Conservation (phyloP, 2,329 filamentous ascomycete genomes). For the Fusarium nematophilum region DNA sequence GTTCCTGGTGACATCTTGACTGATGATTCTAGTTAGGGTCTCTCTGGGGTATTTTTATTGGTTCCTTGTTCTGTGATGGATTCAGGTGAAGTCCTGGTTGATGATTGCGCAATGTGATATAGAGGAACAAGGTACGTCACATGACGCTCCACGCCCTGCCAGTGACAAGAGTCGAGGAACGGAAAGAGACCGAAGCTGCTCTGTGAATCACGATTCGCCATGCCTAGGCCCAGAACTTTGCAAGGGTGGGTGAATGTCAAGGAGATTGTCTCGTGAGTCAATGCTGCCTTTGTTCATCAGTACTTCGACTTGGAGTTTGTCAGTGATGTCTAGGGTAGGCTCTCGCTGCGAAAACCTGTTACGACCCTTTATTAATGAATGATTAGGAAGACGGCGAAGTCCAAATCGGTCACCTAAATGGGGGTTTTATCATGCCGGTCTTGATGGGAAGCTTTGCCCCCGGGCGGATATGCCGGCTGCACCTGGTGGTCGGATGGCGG, state of each 20-base stretch:
- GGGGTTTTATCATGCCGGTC: neutral
- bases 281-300: neutral
- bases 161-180: conserved; percentile 13
- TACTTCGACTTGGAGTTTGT: neutral
- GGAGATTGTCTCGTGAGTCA: neutral
- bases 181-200: too few species aligned
- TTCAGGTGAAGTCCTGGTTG: neutral
- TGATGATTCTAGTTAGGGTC: neutral
- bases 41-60: neutral
- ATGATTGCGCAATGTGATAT: neutral
- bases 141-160: conserved; percentile 33
- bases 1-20: conserved; percentile 41
- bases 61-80: neutral
- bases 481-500: conserved; percentile 4
- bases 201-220: too few species aligned
- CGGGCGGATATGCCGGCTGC: neutral
- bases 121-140: conserved; percentile 21
- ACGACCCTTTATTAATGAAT: too few species aligned
- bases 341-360: too few species aligned
- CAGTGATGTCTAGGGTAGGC: conserved; percentile 10
- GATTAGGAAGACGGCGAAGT: too few species aligned
- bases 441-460: neutral
- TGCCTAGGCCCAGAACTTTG: too few species aligned
- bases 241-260: too few species aligned
- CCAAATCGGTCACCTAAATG: too few species aligned